Percentiles rank a stretch among this genome's conserved stretches.
phyloP scores from a whole-genome alignment of 2,329 filamentous ascomycete genomes.

The Nemania abortiva region DNA sequence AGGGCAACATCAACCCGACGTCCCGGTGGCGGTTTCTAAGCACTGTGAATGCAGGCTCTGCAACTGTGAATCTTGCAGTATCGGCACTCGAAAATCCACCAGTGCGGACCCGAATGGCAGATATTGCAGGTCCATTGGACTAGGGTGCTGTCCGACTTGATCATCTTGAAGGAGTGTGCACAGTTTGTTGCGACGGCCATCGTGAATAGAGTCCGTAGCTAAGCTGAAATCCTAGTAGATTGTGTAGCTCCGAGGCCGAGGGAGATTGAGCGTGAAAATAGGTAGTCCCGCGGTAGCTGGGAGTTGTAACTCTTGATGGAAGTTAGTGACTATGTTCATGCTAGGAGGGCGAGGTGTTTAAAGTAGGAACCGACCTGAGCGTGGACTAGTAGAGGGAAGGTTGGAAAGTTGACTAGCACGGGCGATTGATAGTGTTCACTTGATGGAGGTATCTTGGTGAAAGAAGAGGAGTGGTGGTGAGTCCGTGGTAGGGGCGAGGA shows the following conservation, averaged over 20 bases:
- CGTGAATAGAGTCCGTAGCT: constrained; percentile 42
- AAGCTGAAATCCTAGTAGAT: constrained; percentile 5
- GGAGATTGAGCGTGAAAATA: not conserved
- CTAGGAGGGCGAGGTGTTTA: not conserved
- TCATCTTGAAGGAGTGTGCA: constrained; percentile 72
- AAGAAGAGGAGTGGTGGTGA: constrained; percentile 18
- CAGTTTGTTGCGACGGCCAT: constrained; percentile 70
- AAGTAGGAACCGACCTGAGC: constrained; percentile 9
- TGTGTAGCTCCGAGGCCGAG: constrained; percentile 6
- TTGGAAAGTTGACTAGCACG: not conserved
- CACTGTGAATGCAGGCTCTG: constrained; percentile 66
- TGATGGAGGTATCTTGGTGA: constrained; percentile 9
- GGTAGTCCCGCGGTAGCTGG: not conserved
- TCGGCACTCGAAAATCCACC: constrained; percentile 76
- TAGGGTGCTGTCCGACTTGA: constrained; percentile 75
- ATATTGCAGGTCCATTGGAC: constrained; percentile 75
- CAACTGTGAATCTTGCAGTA: constrained; percentile 77
- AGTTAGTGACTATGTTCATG: constrained; percentile 16
- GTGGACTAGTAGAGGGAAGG: not conserved
- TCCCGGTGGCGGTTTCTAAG: constrained; percentile 44
- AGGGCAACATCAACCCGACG: constrained; percentile 1
- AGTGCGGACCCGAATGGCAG: constrained; percentile 74
- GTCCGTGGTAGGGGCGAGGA: constrained; percentile 2
- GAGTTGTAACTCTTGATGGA: not conserved
- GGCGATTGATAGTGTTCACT: constrained; percentile 13